Conservation (phyloP, 192 early-diverging fungal genomes). For the Coemansia sp. region DNA sequence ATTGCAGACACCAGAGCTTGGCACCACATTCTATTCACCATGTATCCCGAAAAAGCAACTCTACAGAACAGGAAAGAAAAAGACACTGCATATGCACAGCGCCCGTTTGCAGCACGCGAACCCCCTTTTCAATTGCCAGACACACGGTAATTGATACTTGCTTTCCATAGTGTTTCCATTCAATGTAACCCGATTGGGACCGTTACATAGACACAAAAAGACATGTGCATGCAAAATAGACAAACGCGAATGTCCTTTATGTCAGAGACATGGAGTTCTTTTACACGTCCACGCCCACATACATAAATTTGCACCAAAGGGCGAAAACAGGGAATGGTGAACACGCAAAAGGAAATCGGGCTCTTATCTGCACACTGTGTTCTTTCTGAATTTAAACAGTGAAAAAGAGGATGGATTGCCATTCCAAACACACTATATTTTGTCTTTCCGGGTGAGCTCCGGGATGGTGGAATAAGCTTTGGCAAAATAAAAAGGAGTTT, state of each 20-base stretch:
- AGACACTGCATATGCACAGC: background rate
- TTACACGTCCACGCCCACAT: background rate
- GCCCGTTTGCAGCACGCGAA: background rate
- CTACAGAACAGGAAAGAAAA: background rate
- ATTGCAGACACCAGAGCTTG: background rate
- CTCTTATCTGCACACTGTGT: background rate
- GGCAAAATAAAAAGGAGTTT: background rate
- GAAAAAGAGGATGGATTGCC: background rate
- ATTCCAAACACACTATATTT: background rate
- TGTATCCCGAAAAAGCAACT: background rate
- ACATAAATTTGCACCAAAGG: too few species aligned
- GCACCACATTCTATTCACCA: background rate
- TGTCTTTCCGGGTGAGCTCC: background rate
- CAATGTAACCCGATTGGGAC: background rate
- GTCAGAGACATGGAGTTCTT: background rate
- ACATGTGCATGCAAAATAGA: background rate
- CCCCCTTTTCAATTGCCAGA: constrained; percentile 1
- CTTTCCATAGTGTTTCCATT: background rate
- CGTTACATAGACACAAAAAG: background rate
- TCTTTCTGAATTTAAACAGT: constrained; percentile 5
- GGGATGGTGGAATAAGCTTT: background rate
- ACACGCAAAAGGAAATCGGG: background rate
- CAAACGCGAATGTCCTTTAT: background rate
- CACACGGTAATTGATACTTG: constrained; percentile 1
- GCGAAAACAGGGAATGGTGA: background rate